Percentiles rank a stretch among this genome's conserved stretches.
These are phyloP conservation scores for Colletotrichum kahawae DNA, from an alignment of 2,329 filamentous ascomycete species.

Conservation along the genomic window DNA sequence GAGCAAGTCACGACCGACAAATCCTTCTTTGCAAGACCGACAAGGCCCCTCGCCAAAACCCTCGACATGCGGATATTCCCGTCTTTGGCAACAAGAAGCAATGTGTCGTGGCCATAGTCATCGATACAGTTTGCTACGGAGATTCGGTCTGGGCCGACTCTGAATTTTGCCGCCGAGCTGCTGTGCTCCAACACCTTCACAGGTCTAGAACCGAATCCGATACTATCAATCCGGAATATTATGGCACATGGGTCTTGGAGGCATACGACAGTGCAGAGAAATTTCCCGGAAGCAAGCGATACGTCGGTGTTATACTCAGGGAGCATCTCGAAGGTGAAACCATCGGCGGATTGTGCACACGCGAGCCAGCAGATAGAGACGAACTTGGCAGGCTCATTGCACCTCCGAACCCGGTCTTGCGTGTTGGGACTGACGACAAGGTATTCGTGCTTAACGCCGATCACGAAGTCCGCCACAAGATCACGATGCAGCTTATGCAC, in stretches of 20 bases:
- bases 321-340: background rate
- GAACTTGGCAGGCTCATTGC: background rate
- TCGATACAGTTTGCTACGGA: background rate
- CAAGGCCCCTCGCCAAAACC: background rate
- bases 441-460: rapidly evolving
- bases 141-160: rapidly evolving
- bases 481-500: background rate
- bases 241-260: background rate
- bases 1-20: background rate
- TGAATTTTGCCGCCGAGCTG: background rate
- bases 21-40: background rate
- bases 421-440: rapidly evolving
- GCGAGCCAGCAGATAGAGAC: background rate
- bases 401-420: rapidly evolving
- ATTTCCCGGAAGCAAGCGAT: rapidly evolving
- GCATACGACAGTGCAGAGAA: background rate
- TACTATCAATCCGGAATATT: too few species aligned
- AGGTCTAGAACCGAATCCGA: too few species aligned
- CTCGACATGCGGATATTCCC: background rate
- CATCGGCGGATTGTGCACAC: background rate
- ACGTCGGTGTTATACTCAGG: background rate
- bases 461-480: background rate
- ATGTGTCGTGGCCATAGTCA: background rate
- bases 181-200: background rate
- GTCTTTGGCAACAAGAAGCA: background rate